These are phyloP conservation scores for Colletotrichum ledebouriae DNA, from an alignment of 2,329 filamentous ascomycete genomes.

Conservation along the genomic window DNA sequence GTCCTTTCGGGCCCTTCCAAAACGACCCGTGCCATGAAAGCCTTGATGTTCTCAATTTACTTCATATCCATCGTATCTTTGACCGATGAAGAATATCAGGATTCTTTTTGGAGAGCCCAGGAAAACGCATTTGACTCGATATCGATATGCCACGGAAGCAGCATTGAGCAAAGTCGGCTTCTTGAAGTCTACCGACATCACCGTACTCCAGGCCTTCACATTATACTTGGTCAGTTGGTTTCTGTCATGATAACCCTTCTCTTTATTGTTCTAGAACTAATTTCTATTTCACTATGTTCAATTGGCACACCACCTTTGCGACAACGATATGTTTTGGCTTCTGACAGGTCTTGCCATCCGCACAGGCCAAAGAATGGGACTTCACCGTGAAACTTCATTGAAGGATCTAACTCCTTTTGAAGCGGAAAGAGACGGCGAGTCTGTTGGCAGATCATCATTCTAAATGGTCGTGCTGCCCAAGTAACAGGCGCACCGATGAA, in stretches of 20 bases:
- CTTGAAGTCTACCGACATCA: slow-evolving; percentile 68
- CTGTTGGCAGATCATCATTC: slow-evolving; percentile 74
- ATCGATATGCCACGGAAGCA: slow-evolving; percentile 63
- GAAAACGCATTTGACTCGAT: slow-evolving; percentile 63
- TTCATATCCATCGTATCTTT: slow-evolving; percentile 70
- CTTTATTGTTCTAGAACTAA: too few relatives aligned
- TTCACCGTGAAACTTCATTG: slow-evolving; percentile 71
- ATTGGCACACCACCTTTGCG: slow-evolving; percentile 69
- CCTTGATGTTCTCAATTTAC: slow-evolving; percentile 74
- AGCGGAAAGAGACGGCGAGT: slow-evolving; percentile 73
- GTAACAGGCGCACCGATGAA: slow-evolving; percentile 51
- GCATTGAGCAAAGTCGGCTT: slow-evolving; percentile 69
- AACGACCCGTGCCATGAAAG: slow-evolving; percentile 61
- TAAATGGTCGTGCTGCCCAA: slow-evolving; percentile 66
- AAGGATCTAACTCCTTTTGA: slow-evolving; percentile 72
- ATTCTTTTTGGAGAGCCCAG: slow-evolving; percentile 62
- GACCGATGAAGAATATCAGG: slow-evolving; percentile 68
- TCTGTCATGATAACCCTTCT: too few relatives aligned
- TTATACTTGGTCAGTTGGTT: slow-evolving; percentile 63
- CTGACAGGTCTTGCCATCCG: slow-evolving; percentile 72
- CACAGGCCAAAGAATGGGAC: slow-evolving; percentile 75
- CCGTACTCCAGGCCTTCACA: slow-evolving; percentile 69
- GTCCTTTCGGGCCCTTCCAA: slow-evolving; percentile 12
- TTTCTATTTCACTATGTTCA: slow-evolving; percentile 49
- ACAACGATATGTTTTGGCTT: slow-evolving; percentile 71